Conservation (phyloP, 1,284 basidiomycete genomes). For the Sanghuangporus weigelae region DNA sequence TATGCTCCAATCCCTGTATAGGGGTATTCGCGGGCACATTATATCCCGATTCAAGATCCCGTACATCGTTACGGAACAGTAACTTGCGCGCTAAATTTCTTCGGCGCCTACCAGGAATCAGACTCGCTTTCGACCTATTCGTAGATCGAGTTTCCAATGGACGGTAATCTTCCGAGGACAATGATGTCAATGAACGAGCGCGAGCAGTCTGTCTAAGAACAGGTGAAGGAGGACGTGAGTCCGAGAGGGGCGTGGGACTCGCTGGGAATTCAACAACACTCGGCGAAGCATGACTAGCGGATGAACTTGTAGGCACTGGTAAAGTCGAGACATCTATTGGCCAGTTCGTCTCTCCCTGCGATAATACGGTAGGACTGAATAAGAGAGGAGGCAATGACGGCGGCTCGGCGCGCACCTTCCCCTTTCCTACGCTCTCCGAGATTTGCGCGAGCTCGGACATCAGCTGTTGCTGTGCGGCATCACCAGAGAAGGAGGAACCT, state of each 20-base stretch:
- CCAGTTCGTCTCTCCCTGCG: slow-evolving; percentile 39
- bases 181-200: slow-evolving; percentile 51
- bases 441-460: not conserved
- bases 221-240: slow-evolving; percentile 17
- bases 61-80: slow-evolving; percentile 37
- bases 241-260: slow-evolving; percentile 12
- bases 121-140: slow-evolving; percentile 42
- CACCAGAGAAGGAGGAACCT: slow-evolving; percentile 2
- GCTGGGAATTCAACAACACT: not conserved
- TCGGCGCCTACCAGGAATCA: slow-evolving; percentile 37
- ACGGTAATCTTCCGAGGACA: slow-evolving; percentile 40
- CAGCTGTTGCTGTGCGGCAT: slow-evolving; percentile 14
- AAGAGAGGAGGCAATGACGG: slow-evolving; percentile 59
- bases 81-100: slow-evolving; percentile 52
- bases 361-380: slow-evolving; percentile 49
- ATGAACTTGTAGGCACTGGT: not conserved
- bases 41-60: slow-evolving; percentile 4
- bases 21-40: slow-evolving; percentile 8
- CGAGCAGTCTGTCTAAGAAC: slow-evolving; percentile 34
- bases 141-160: slow-evolving; percentile 41
- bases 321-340: slow-evolving; percentile 20
- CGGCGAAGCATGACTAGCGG: not conserved
- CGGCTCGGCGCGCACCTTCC: slow-evolving; percentile 32
- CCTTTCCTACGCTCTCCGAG: slow-evolving; percentile 48
- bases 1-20: not conserved